A percentile compares a stretch with the other conserved stretches of the same genome.
phyloP scores from a whole-genome alignment of 2,329 filamentous ascomycete genomes.

The Pseudogymnoascus sp. region DNA sequence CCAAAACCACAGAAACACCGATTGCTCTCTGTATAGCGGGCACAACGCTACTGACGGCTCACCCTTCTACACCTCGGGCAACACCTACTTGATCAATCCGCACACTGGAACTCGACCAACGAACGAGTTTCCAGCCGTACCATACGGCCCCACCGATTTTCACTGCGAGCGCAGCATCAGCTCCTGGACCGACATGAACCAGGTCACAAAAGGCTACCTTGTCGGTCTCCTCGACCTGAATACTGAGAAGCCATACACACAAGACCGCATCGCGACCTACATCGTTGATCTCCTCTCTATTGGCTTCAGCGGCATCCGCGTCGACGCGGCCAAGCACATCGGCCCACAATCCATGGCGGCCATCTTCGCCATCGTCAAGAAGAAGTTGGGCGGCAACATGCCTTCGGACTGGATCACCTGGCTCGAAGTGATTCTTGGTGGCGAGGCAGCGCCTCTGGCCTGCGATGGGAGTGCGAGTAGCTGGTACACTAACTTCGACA shows the following conservation, averaged over 20 bases:
- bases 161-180: constrained; percentile 24
- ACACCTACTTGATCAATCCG: constrained; percentile 25
- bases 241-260: constrained; percentile 25
- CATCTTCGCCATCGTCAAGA: constrained; percentile 22
- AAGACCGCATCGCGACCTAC: constrained; percentile 26
- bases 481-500: constrained; percentile 25
- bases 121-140: constrained; percentile 25
- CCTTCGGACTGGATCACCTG: constrained; percentile 25
- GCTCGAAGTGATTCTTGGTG: constrained; percentile 26
- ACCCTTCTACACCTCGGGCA: constrained; percentile 25
- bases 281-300: constrained; percentile 24
- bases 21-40: constrained; percentile 22
- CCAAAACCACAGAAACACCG: constrained; percentile 23
- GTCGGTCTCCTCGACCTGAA: constrained; percentile 23
- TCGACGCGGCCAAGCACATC: constrained; percentile 27
- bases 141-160: constrained; percentile 27
- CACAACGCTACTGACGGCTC: constrained; percentile 25
- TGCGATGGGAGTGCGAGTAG: constrained; percentile 19
- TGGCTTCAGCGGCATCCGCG: constrained; percentile 24
- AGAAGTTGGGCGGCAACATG: constrained; percentile 23
- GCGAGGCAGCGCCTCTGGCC: constrained; percentile 22
- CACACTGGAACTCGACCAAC: constrained; percentile 22
- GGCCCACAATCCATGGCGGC: constrained; percentile 21
- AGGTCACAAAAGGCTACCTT: constrained; percentile 25
- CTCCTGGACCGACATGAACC: constrained; percentile 24